Percentiles rank a stretch among this genome's conserved stretches.
These are phyloP conservation scores for Roridomyces roridus DNA, from an alignment of 768 basidiomycete genomes.

Conservation along the genomic window DNA sequence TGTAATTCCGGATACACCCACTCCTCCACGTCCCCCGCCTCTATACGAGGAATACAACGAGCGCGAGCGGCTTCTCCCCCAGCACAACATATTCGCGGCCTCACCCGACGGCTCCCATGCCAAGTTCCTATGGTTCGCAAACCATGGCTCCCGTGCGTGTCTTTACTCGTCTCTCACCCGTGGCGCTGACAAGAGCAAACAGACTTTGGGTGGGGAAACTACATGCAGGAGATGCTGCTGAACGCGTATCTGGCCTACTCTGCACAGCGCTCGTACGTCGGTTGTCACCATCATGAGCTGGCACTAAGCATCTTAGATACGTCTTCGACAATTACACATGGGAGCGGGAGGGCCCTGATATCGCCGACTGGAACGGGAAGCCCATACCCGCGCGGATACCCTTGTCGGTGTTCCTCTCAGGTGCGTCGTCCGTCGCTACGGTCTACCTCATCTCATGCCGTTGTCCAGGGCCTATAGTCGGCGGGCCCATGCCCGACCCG, in stretches of 20 bases:
- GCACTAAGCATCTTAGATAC: constrained; percentile 37
- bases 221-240: constrained; percentile 62
- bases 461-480: constrained; percentile 30
- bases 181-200: constrained; percentile 2
- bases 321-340: constrained; percentile 69
- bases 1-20: too few species aligned
- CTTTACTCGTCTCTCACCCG: constrained; percentile 40
- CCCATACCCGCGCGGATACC: constrained; percentile 61
- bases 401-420: constrained; percentile 56
- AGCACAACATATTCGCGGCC: constrained; percentile 46
- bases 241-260: constrained; percentile 55
- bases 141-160: constrained; percentile 52
- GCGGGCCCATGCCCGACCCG: constrained; percentile 30
- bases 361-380: constrained; percentile 54
- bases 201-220: constrained; percentile 69
- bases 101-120: constrained; percentile 46
- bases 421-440: constrained; percentile 31
- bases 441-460: not conserved
- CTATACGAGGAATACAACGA: constrained; percentile 50
- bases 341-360: constrained; percentile 48
- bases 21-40: constrained; percentile 41
- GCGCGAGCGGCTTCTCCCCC: constrained; percentile 51
- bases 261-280: constrained; percentile 54
- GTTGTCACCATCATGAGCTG: not conserved
- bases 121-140: constrained; percentile 55